Evolutionary conservation across 257 asterid species (phyloP).

Genomic region (Nicotiana obtusifolia): DNA sequence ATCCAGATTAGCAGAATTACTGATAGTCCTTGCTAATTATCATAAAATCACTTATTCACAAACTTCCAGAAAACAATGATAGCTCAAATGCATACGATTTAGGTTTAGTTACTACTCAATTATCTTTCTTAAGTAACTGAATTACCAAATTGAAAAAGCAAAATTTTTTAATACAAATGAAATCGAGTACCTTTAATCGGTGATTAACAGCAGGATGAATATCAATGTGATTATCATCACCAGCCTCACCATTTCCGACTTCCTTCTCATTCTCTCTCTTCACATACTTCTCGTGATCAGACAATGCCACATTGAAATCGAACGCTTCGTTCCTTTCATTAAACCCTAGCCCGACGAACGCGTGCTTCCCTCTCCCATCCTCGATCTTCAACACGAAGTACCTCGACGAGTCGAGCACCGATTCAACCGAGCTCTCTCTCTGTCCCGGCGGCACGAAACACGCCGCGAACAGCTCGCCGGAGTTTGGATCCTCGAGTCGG

Average conservation of each 20-base stretch:
- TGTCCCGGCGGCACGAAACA: slow-evolving; percentile 85
- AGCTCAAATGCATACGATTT: neutral
- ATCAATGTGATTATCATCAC: slow-evolving; percentile 59
- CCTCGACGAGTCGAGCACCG: slow-evolving; percentile 86
- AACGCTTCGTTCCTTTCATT: slow-evolving; percentile 94
- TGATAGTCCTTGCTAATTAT: neutral
- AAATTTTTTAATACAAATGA: neutral
- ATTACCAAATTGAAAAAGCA: neutral
- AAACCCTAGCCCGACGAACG: slow-evolving; percentile 85
- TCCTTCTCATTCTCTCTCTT: slow-evolving; percentile 74
- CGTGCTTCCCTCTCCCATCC: slow-evolving; percentile 90
- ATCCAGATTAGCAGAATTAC: neutral
- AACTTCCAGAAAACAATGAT: neutral
- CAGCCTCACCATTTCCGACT: slow-evolving; percentile 29
- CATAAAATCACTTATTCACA: neutral
- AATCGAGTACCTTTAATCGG: slow-evolving; percentile 51
- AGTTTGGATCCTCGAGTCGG: slow-evolving; percentile 85
- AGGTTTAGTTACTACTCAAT: neutral
- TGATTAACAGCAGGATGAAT: slow-evolving; percentile 93
- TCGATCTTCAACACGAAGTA: slow-evolving; percentile 89
- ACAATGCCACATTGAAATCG: slow-evolving; percentile 85
- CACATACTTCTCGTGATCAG: slow-evolving; percentile 90
- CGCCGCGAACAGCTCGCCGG: slow-evolving; percentile 95
- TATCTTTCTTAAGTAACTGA: neutral
- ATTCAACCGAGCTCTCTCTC: slow-evolving; percentile 81